Conservation (phyloP, 2,329 filamentous ascomycete genomes). For the Xylariaceae sp. region DNA sequence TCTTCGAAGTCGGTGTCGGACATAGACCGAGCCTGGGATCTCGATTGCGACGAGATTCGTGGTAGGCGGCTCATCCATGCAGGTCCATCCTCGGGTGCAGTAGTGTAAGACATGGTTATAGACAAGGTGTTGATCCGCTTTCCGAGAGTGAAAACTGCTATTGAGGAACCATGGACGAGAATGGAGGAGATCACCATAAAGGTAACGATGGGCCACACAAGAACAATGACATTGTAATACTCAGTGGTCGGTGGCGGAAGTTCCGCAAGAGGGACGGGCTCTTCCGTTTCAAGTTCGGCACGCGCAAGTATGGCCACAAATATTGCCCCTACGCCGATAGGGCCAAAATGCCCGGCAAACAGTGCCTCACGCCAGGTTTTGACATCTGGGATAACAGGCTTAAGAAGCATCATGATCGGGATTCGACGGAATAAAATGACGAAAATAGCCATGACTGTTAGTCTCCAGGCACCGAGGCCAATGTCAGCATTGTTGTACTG, state of each 20-base stretch:
- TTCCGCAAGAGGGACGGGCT: slow-evolving; percentile 71
- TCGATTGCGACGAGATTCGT: slow-evolving; percentile 65
- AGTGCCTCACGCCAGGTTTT: slow-evolving; percentile 98
- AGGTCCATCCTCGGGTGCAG: slow-evolving; percentile 83
- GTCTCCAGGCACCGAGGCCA: slow-evolving; percentile 81
- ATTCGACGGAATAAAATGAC: slow-evolving; percentile 96
- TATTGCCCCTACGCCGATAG: slow-evolving; percentile 94
- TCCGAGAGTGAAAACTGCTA: slow-evolving; percentile 95
- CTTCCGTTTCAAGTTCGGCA: slow-evolving; percentile 81
- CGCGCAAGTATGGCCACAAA: slow-evolving; percentile 92
- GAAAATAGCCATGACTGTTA: slow-evolving; percentile 91
- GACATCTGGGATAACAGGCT: slow-evolving; percentile 92
- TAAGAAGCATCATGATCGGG: slow-evolving; percentile 88
- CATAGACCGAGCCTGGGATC: slow-evolving; percentile 83
- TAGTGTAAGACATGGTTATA: slow-evolving; percentile 94
- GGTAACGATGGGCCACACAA: slow-evolving; percentile 95
- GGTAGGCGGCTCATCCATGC: slow-evolving; percentile 96
- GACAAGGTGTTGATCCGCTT: slow-evolving; percentile 98
- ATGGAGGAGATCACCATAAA: slow-evolving; percentile 96
- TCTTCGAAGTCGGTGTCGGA: slow-evolving; percentile 76
- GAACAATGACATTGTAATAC: slow-evolving; percentile 71
- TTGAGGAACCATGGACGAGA: slow-evolving; percentile 93
- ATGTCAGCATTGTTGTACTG: slow-evolving; percentile 78
- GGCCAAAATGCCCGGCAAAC: slow-evolving; percentile 96
- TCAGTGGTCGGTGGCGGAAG: slow-evolving; percentile 58